Evolutionary conservation across 2,329 filamentous ascomycete genomes (phyloP), one percentile per base, ranked within the genome.

Genomic region (Emmonsiellopsis sp.): DNA sequence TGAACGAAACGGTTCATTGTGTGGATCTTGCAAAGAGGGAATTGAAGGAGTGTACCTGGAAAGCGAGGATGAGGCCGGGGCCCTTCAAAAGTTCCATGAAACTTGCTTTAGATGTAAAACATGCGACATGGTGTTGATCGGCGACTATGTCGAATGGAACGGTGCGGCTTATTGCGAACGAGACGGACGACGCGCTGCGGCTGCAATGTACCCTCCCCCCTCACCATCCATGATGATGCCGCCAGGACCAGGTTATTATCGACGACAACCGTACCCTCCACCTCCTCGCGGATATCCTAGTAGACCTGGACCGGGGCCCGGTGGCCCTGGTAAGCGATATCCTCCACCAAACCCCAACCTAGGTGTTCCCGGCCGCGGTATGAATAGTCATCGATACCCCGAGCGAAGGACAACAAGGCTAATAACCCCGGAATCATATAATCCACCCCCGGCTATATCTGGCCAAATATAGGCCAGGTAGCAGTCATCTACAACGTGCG

Each of bases 41-140:
- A 97, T 98, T 60, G 93, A 98, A 69, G 93, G 93, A 0, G 85
- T 91, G 61, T 98, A 95, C 63, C 77, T 96, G 39, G 90, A 95
- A 67, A 94, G 93, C 33, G 87, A 71, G n/a, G 55, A 53, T 14
- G 32, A 36, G 3, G 39, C 49, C n/a, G 47, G 49, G n/a, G 46
- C 32, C 10, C 21, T 17, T 8, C 48, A 83, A 61, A 96, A 96
- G 67, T 93, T 90, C 69, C 93, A 98, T 67, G 82, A 88, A 0
- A 77, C 81, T 6, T 98, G 93, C 71, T 88, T 98, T 71, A 85
- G 83, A 48, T 97, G 93, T 66, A 78, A 79, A 44, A 75, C 74
- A 60, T 97, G 92, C 65, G 81, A 83, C 34, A 71, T 82, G 46
- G 82, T 85, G 2, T 76, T 97, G 10, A 79, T 81, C 17, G 85